A percentile compares a stretch with the other conserved stretches of the same genome.
Evolutionary conservation across 2,329 filamentous ascomycete species (phyloP).

Genomic region (Alternaria tenuissima): DNA sequence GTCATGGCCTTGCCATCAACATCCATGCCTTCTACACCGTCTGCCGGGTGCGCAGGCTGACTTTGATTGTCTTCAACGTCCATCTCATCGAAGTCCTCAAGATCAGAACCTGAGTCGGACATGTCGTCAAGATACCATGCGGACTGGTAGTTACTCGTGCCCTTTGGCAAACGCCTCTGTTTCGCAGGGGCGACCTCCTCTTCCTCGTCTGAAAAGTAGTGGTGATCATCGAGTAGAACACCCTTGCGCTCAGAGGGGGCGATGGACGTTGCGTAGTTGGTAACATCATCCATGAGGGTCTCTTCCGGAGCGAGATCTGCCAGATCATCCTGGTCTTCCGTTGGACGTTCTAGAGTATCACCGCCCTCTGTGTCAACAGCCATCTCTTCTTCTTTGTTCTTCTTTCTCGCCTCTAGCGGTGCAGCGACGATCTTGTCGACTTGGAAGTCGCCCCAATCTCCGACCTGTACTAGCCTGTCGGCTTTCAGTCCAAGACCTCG

Average conservation of each 20-base stretch:
- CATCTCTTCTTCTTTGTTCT: constrained; percentile 72
- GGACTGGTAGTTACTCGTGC: constrained; percentile 92
- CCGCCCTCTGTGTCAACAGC: constrained; percentile 66
- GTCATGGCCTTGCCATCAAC: constrained; percentile 67
- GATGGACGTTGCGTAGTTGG: constrained; percentile 56
- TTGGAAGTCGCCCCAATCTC: constrained; percentile 93
- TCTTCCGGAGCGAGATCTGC: constrained; percentile 88
- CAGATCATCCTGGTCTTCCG: constrained; percentile 82
- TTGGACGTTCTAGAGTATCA: constrained; percentile 73
- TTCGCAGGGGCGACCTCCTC: constrained; percentile 64
- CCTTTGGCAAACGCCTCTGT: constrained; percentile 82
- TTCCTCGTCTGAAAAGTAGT: constrained; percentile 95
- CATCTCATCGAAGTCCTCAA: constrained; percentile 65
- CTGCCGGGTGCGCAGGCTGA: constrained; percentile 73
- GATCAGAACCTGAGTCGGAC: constrained; percentile 85
- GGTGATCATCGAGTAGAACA: constrained; percentile 93
- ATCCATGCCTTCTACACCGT: constrained; percentile 75
- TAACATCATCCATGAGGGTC: constrained; percentile 76
- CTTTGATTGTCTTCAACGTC: constrained; percentile 65
- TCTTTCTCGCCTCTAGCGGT: constrained; percentile 66
- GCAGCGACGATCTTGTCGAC: constrained; percentile 87
- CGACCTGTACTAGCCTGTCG: constrained; percentile 87
- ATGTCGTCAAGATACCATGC: constrained; percentile 90
- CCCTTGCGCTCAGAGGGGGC: constrained; percentile 71
- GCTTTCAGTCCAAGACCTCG: constrained; percentile 87